Percentiles rank a stretch among this genome's conserved stretches.
Evolutionary conservation across 2,329 filamentous ascomycete species (phyloP).

Genomic region (Exophiala viscosa): DNA sequence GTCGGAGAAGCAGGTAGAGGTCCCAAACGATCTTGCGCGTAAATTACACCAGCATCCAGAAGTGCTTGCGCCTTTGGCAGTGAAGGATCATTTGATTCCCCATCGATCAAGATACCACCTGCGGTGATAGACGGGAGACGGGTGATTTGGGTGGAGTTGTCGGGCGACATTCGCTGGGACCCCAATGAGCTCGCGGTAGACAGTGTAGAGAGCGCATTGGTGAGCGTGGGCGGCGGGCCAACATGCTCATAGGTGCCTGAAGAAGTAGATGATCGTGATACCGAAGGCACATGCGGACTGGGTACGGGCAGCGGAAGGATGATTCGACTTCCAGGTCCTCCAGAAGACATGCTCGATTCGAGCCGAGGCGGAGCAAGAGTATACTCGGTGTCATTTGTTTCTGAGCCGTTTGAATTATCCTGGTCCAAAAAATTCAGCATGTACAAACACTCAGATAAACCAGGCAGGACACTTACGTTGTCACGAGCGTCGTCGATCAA

Average conservation of each 20-base stretch:
- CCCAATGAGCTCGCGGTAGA: slow-evolving; percentile 3
- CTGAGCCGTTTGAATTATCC: slow-evolving; percentile 25
- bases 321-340: slow-evolving; percentile 11
- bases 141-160: slow-evolving; percentile 7
- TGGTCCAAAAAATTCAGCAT: not conserved
- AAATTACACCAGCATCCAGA: slow-evolving; percentile 5
- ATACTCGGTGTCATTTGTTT: slow-evolving; percentile 20
- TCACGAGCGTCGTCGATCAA: slow-evolving; percentile 28
- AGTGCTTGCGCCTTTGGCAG: slow-evolving; percentile 6
- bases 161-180: slow-evolving; percentile 19
- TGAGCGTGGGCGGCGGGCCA: not conserved
- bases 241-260: slow-evolving; percentile 16
- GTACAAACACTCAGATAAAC: not conserved
- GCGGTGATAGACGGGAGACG: slow-evolving; percentile 26
- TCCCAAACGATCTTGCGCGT: slow-evolving; percentile 16
- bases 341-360: slow-evolving; percentile 8
- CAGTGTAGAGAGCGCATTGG: not conserved
- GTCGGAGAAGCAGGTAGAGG: slow-evolving; percentile 15
- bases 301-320: slow-evolving; percentile 21
- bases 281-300: slow-evolving; percentile 10
- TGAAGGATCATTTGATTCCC: slow-evolving; percentile 8
- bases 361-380: slow-evolving; percentile 5
- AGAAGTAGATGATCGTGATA: slow-evolving; percentile 17
- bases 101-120: slow-evolving; percentile 21
- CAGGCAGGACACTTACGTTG: slow-evolving; percentile 13